Conservation (phyloP, 352 stramenopile species). For the Phytophthora brassicae region DNA sequence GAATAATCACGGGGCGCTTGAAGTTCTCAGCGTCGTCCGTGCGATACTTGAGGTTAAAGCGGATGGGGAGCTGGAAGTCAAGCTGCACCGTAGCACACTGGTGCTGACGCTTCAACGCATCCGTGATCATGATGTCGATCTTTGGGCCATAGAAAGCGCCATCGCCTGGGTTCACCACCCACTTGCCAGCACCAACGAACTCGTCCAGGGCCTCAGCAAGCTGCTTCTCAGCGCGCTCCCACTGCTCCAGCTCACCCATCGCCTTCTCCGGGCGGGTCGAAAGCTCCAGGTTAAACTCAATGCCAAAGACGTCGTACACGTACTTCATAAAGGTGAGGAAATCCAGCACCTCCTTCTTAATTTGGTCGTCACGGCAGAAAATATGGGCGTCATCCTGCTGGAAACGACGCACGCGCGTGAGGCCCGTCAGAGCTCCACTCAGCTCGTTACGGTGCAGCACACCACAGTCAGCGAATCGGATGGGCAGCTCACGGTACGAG, state of each 20-base stretch:
- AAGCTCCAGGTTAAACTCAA: slow-evolving; percentile 97
- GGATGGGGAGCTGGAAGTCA: slow-evolving; percentile 98
- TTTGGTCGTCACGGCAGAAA: slow-evolving; percentile 97
- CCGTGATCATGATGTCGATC: slow-evolving; percentile 98
- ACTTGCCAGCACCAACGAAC: slow-evolving; percentile 94
- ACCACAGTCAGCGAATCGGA: slow-evolving; percentile 98
- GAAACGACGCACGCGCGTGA: slow-evolving; percentile 97
- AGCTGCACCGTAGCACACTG: slow-evolving; percentile 98
- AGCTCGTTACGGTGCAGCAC: slow-evolving; percentile 98
- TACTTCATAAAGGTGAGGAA: slow-evolving; percentile 97
- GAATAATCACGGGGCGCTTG: slow-evolving; percentile 95
- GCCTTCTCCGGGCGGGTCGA: slow-evolving; percentile 97
- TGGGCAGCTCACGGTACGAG: slow-evolving; percentile 96
- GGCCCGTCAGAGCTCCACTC: slow-evolving; percentile 94
- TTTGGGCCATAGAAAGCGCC: slow-evolving; percentile 99
- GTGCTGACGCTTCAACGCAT: slow-evolving; percentile 96
- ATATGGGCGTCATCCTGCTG: slow-evolving; percentile 99
- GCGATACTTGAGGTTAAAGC: slow-evolving; percentile 96
- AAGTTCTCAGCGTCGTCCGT: slow-evolving; percentile 81
- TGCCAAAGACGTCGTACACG: slow-evolving; percentile 98
- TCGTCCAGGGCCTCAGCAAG: slow-evolving; percentile 93
- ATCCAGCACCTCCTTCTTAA: slow-evolving; percentile 84
- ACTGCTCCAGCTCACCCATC: slow-evolving; percentile 93
- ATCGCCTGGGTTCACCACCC: slow-evolving; percentile 96
- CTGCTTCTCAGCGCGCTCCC: slow-evolving; percentile 79